A percentile compares a stretch with the other conserved stretches of the same genome.
Conservation (phyloP, 805 yeast genomes). For the Saccharomycopsis synnaedendra region DNA sequence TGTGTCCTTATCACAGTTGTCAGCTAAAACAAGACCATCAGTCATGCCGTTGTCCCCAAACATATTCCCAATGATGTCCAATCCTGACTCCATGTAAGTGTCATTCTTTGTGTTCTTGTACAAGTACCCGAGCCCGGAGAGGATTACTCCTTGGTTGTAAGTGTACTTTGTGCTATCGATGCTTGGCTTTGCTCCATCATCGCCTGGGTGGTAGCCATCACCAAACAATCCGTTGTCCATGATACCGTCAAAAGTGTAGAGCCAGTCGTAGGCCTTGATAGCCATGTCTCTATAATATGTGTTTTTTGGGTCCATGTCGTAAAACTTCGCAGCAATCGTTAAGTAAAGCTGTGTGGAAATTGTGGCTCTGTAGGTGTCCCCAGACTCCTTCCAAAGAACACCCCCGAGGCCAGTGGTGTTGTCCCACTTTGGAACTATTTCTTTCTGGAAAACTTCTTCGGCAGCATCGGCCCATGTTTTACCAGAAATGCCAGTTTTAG, state of each 20-base stretch:
- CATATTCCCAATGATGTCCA: background rate
- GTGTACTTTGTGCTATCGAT: background rate
- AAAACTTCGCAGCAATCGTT: background rate
- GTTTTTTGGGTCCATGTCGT: background rate
- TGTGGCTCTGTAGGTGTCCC: background rate
- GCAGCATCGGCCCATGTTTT: background rate
- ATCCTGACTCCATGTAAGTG: background rate
- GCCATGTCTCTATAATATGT: background rate
- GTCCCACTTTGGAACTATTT: background rate
- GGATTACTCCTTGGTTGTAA: conserved; percentile 1
- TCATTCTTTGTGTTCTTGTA: background rate
- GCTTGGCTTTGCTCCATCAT: background rate
- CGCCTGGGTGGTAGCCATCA: conserved; percentile 1
- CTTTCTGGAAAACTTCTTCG: background rate
- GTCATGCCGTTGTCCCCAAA: background rate
- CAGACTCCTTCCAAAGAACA: background rate
- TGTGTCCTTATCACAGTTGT: background rate
- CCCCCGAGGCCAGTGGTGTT: background rate
- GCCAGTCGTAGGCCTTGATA: background rate
- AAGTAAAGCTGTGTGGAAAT: conserved; percentile 1
- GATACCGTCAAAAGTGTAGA: background rate
- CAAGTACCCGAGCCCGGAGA: background rate
- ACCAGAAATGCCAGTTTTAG: background rate
- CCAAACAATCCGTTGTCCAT: background rate
- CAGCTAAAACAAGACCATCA: background rate